Base-by-base conservation (phyloP, 164 flowering plant genomes). In the Aristolochia contorta region DNA sequence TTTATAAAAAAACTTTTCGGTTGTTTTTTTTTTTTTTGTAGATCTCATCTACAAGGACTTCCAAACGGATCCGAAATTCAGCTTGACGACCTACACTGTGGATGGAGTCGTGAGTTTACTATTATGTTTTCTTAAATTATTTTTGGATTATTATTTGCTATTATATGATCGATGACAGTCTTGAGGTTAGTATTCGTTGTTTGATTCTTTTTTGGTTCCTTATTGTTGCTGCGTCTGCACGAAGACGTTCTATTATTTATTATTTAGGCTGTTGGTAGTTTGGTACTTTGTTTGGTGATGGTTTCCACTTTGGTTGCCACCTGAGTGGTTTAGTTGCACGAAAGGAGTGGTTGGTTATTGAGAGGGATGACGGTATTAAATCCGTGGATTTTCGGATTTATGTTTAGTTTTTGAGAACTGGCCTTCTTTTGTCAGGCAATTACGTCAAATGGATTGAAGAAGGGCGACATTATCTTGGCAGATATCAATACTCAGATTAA, bases 21-120 rank as follows among this genome's bases (percentile, higher is more conserved):
- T 85, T 47, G 8, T 22, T 18, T 10, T n/a, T 50, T 47, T 43
- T 33, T 18, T 10, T n/a, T 50, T 47, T 43, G 30, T 65, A 91
- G 98, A 91, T 87, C 92, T 91, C 70, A 83, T 91, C 2, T 87
- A 84, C 79, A 89, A 67, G 79, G 98, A 89, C 64, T 91, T 85
- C 66, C 96, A 88, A 71, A 68, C 76, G 54, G 97, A 91, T 74
- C 92, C 85, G 65, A 89, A 89, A 68, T 84, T 91, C 75, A 81
- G 85, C 47, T 16, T 91, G 66, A 88, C 96, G 33, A 89, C 96
- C 27, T 81, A 75, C 76, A 78, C 96, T 12, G 16, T 89, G 12
- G 69, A 74, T 58, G 95, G 98, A 57, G 85, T 89, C 30, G 97
- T 91, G 56, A 77, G 91, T 74, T 22, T 27, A 10, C 18, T 6